Base-by-base conservation (phyloP, 257 asterid species). In the Capsicum chinense region DNA sequence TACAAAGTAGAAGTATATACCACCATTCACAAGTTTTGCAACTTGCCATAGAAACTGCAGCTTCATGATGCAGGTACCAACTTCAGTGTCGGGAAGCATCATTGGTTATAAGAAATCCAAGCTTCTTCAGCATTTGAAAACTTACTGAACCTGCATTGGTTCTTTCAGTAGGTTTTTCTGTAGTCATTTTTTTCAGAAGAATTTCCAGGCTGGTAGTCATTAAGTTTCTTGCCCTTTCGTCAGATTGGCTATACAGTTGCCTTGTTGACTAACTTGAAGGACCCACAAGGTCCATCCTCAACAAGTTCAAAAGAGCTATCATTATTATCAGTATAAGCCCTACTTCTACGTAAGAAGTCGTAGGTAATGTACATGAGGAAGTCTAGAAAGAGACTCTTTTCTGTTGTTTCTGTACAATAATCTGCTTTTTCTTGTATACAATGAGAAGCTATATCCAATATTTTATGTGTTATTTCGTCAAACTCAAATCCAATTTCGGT, bases 361-460 rank as follows among this genome's bases (percentile, higher is more conserved):
- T 90, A 92, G 26, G 98, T 93, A 82, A 94, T 89, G 87, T 92
- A 92, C 99, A 96, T 93, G 84, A 96, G 94, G 84, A 94, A 93
- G 87, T 94, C 99, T 48, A 94, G 80, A 84, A 96, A 93, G 66
- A 92, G 93, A 90, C 95, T 89, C 91, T 90, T 92, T 79, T 90
- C 95, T 11, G 97, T 89, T 84, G 90, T 86, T 80, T 87, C 94
- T 84, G 83, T 87, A 52, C 63, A 74, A 79, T 80, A 87, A 79
- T 89, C 92, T 76, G 85, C 78, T 83, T 89, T 92, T 63, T 86
- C 88, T 82, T 90, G 92, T 81, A 91, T n/a, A 88, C 88, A 94
- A 57, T 54, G 86, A 67, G 87, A 85, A 16, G 98, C 94, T 84
- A 84, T 90, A 80, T 93, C 94, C 92, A 92, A 82, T 85, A 96